phyloP scores from a whole-genome alignment of 495 filamentous ascomycete genomes.

The Penicillium coprophilum region DNA sequence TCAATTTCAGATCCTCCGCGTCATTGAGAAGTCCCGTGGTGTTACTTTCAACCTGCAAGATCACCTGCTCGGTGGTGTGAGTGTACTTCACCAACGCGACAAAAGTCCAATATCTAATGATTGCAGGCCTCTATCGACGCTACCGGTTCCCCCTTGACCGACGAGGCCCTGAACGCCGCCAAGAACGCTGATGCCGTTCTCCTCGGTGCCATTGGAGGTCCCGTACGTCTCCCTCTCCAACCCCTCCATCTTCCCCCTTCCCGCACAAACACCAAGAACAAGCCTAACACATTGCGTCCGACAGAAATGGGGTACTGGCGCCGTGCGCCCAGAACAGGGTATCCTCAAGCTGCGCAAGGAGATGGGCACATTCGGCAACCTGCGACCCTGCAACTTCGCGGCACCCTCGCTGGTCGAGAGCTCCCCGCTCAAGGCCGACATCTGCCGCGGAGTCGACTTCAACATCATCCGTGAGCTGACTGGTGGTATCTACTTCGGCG shows the following conservation, averaged over 20 bases:
- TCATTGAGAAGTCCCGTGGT: conserved; percentile 66
- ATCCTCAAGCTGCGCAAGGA: conserved; percentile 92
- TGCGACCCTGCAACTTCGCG: conserved; percentile 96
- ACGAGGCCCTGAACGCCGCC: conserved; percentile 79
- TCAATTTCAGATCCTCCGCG: conserved; percentile 55
- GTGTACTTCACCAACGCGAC: conserved; percentile 32
- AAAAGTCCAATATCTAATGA: conserved; percentile 7
- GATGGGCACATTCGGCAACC: conserved; percentile 92
- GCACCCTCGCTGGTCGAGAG: conserved; percentile 80
- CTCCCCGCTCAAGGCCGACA: conserved; percentile 83
- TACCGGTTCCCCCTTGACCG: conserved; percentile 74
- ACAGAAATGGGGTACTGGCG: conserved; percentile 89
- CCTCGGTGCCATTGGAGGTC: conserved; percentile 92
- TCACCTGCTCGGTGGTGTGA: conserved; percentile 89
- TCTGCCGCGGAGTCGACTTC: conserved; percentile 89
- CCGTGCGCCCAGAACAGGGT: conserved; percentile 91
- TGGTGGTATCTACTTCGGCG: conserved; percentile 96
- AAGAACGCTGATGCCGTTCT: conserved; percentile 90
- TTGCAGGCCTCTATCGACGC: conserved; percentile 77
- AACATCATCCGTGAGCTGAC: conserved; percentile 94
- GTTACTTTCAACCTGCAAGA: conserved; percentile 87
- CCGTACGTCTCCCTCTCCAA: conserved; percentile 49
- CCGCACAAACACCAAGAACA: conserved; percentile 5
- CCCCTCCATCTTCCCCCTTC: not conserved
- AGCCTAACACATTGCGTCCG: not conserved